A percentile compares a stretch with the other conserved stretches of the same genome.
Conservation (phyloP, 2,329 filamentous ascomycete species). For the Hypoxylon sp. region DNA sequence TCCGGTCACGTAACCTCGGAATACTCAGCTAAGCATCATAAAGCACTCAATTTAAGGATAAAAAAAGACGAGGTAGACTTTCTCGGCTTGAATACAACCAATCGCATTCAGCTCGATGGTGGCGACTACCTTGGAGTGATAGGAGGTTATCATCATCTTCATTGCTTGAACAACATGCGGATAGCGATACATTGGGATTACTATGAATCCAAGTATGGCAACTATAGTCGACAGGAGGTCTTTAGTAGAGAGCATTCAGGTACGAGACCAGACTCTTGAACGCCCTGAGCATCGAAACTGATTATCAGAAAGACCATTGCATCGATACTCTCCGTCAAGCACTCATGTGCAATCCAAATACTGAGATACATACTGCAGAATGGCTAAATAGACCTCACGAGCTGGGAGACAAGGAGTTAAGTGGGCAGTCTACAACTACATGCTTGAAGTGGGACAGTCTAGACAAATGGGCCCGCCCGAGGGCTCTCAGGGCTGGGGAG, state of each 20-base stretch:
- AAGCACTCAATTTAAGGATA: conserved; percentile 40
- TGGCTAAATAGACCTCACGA: conserved; percentile 29
- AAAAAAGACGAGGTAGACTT: conserved; percentile 26
- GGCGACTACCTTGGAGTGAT: conserved; percentile 40
- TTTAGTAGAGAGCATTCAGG: conserved; percentile 33
- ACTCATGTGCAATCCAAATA: conserved; percentile 38
- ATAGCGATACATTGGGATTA: conserved; percentile 40
- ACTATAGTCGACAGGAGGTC: conserved; percentile 23
- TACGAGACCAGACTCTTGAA: background rate
- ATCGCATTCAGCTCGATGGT: conserved; percentile 33
- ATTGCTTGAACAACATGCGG: conserved; percentile 43
- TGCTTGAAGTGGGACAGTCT: conserved; percentile 40
- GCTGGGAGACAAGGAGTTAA: conserved; percentile 27
- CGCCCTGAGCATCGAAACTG: background rate
- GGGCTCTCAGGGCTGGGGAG: conserved; percentile 29
- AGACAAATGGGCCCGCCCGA: conserved; percentile 37
- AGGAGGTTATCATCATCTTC: conserved; percentile 39
- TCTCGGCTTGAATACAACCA: conserved; percentile 35
- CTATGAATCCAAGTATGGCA: conserved; percentile 28
- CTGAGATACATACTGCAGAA: conserved; percentile 33
- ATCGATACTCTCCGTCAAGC: conserved; percentile 39
- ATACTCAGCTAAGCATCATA: background rate
- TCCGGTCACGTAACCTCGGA: background rate
- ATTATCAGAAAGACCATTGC: conserved; percentile 27
- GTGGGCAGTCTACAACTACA: conserved; percentile 28